Percentiles rank a stretch among this genome's conserved stretches.
Conservation (phyloP, 805 yeast genomes). For the Pichia manshurica region DNA sequence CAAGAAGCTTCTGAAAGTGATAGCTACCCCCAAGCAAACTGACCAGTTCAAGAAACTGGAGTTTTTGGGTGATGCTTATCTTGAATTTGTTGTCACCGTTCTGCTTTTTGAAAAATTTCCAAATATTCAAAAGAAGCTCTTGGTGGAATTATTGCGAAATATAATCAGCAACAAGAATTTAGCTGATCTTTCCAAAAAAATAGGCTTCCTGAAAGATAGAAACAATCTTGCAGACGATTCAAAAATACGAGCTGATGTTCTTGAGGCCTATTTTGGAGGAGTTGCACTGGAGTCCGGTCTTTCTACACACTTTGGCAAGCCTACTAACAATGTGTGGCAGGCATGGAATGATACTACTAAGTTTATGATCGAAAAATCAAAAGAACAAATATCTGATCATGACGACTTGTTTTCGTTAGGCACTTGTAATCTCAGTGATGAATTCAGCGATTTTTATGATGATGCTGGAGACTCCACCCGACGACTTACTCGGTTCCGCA, state of each 20-base stretch:
- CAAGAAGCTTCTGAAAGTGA: too few species aligned
- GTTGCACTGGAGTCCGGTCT: slow-evolving; percentile 25
- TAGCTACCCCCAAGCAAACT: too few species aligned
- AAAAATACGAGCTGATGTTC: slow-evolving; percentile 74
- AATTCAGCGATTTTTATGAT: too few species aligned
- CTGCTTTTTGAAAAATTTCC: slow-evolving; percentile 63
- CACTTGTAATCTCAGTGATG: too few species aligned
- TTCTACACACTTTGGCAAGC: background rate
- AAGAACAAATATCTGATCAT: background rate
- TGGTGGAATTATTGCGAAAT: slow-evolving; percentile 56
- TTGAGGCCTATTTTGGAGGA: slow-evolving; percentile 88
- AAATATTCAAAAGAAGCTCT: slow-evolving; percentile 60
- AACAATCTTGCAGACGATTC: slow-evolving; percentile 39
- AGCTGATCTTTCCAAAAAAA: slow-evolving; percentile 46
- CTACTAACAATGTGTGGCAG: background rate
- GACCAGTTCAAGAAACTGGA: background rate
- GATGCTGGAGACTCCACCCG: background rate
- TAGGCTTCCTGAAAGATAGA: slow-evolving; percentile 34
- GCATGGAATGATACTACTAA: slow-evolving; percentile 1
- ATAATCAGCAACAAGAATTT: slow-evolving; percentile 45
- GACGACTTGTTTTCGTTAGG: too few species aligned
- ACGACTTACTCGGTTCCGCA: background rate
- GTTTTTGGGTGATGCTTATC: slow-evolving; percentile 76
- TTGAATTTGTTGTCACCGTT: slow-evolving; percentile 59
- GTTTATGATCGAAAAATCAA: background rate